phyloP scores from a whole-genome alignment of 1,284 basidiomycete genomes.

The Tilletiaria anomala region DNA sequence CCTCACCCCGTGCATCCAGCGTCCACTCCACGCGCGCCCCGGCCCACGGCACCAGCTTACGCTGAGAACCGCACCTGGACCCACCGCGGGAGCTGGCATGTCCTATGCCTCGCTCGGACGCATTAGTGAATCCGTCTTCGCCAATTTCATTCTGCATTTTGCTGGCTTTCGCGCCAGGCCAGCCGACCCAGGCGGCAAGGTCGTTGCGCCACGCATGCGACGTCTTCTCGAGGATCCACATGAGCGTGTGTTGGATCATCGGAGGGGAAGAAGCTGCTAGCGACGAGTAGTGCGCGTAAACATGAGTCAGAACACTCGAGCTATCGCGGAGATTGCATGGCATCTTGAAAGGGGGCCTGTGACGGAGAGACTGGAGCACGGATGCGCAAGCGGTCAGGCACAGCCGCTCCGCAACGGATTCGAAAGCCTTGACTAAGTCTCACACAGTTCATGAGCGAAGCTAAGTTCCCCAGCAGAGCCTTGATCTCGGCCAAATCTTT shows the following conservation, averaged over 20 bases:
- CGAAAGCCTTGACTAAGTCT: no score
- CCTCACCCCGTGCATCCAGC: neutral
- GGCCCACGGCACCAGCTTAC: neutral
- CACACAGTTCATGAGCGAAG: no score
- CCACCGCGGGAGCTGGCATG: no score
- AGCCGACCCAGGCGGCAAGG: neutral
- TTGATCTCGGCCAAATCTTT: neutral
- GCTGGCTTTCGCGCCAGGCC: neutral
- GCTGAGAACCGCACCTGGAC: no score
- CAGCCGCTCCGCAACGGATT: no score
- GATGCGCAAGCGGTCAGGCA: neutral
- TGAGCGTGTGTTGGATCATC: neutral
- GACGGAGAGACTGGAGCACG: no score
- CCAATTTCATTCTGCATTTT: neutral
- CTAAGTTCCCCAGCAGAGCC: neutral
- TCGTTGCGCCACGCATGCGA: neutral
- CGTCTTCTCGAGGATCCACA: neutral
- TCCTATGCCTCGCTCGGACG: no score
- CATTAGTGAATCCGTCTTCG: neutral
- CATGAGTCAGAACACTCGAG: neutral
- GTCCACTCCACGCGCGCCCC: neutral
- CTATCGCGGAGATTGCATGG: neutral
- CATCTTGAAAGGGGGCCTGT: neutral
- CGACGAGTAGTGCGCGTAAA: neutral
- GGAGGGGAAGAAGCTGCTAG: neutral